Evolutionary conservation across 2,329 filamentous ascomycete species (phyloP).

Genomic region (Incumbomyces delicatus): DNA sequence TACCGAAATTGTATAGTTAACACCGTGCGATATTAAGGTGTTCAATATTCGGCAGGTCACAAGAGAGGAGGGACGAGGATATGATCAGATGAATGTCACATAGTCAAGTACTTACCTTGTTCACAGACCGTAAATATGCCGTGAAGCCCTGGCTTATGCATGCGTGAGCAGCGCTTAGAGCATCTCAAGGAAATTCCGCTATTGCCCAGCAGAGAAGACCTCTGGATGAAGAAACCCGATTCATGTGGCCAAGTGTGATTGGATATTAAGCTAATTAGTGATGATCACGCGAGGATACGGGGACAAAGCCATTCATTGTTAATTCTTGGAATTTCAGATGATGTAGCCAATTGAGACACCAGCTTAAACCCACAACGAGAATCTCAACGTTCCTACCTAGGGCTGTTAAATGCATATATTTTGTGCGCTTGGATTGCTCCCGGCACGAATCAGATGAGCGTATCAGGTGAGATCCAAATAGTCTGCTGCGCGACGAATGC

Average conservation of each 20-base stretch:
- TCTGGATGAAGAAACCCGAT: neutral
- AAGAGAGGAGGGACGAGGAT: neutral
- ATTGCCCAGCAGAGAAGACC: neutral
- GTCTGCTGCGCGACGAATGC: neutral
- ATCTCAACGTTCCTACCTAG: no score
- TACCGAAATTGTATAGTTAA: neutral
- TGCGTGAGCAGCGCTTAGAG: slow-evolving; percentile 6
- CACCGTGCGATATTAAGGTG: slow-evolving; percentile 2
- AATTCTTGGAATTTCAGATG: neutral
- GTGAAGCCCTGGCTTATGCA: neutral
- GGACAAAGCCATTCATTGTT: no score
- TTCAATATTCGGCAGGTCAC: neutral
- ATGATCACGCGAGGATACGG: neutral
- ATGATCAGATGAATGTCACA: neutral
- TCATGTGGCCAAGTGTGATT: slow-evolving; percentile 5
- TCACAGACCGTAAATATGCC: neutral
- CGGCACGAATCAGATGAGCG: no score
- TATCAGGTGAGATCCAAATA: no score
- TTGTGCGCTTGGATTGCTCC: no score
- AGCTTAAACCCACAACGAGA: neutral
- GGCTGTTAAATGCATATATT: no score
- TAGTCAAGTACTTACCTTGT: slow-evolving; percentile 4
- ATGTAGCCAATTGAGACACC: neutral
- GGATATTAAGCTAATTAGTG: slow-evolving; percentile 3
- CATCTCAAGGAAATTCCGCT: neutral